Conservation (phyloP, 768 basidiomycete species). For the Tricholoma sp. region DNA sequence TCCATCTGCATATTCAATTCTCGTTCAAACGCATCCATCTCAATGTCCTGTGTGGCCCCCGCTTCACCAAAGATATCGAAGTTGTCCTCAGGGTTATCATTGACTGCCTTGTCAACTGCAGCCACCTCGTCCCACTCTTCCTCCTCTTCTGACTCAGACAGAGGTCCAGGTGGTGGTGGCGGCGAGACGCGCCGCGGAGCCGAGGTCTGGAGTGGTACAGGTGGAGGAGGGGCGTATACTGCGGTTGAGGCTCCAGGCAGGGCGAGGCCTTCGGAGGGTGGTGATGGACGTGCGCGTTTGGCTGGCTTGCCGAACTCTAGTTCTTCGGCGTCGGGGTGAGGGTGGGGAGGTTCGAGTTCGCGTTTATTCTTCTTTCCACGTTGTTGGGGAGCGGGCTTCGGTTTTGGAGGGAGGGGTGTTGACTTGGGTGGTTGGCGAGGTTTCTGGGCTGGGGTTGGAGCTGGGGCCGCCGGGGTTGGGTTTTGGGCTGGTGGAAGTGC, state of each 20-base stretch:
- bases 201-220: conserved; percentile 6
- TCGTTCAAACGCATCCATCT: conserved; percentile 32
- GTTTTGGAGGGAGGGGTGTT: conserved; percentile 2
- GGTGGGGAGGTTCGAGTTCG: conserved; percentile 15
- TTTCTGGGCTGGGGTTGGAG: conserved; percentile 3
- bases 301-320: conserved; percentile 46
- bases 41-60: conserved; percentile 28
- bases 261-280: conserved; percentile 29
- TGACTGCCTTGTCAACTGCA: conserved; percentile 7
- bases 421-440: not conserved
- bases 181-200: conserved; percentile 15
- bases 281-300: conserved; percentile 28
- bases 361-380: conserved; percentile 19
- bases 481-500: conserved; percentile 14
- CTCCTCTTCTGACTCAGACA: conserved; percentile 34
- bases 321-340: conserved; percentile 35
- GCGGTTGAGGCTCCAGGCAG: conserved; percentile 30
- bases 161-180: conserved; percentile 8
- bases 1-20: conserved; percentile 34
- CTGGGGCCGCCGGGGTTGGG: conserved; percentile 7
- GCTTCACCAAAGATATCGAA: conserved; percentile 24
- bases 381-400: conserved; percentile 7
- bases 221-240: conserved; percentile 21
- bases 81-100: conserved; percentile 20
- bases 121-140: conserved; percentile 51